phyloP scores from a whole-genome alignment of 441 rosid genomes.

The Bocquillonia castaneifolia region DNA sequence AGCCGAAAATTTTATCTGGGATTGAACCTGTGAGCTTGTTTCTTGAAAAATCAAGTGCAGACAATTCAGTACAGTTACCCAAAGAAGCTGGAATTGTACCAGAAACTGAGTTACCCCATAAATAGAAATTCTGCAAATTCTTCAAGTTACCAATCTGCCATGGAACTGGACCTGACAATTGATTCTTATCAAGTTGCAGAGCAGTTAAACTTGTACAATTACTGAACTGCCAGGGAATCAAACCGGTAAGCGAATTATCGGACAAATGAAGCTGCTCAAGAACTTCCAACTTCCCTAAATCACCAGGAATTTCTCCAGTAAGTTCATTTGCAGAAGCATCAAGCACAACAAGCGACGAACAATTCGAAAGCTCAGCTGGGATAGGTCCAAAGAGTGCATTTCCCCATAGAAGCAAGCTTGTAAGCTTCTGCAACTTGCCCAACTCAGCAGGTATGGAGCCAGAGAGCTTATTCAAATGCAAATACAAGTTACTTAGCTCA shows the following conservation, averaged over 20 bases:
- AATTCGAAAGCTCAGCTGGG: conserved; percentile 79
- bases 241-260: conserved; percentile 63
- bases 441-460: conserved; percentile 70
- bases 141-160: conserved; percentile 65
- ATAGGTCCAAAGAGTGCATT: conserved; percentile 67
- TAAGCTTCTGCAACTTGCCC: conserved; percentile 80
- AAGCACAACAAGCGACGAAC: conserved; percentile 85
- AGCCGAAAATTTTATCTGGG: conserved; percentile 69
- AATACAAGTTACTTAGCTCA: conserved; percentile 73
- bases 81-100: conserved; percentile 79
- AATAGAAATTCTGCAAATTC: conserved; percentile 69
- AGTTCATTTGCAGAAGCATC: conserved; percentile 84
- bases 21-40: conserved; percentile 81
- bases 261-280: conserved; percentile 94
- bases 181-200: conserved; percentile 87
- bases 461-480: conserved; percentile 88
- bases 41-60: conserved; percentile 74
- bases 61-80: conserved; percentile 74
- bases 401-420: conserved; percentile 92
- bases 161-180: conserved; percentile 67
- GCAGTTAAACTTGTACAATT: conserved; percentile 81
- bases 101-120: conserved; percentile 84
- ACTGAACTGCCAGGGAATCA: conserved; percentile 74
- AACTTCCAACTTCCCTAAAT: conserved; percentile 60
- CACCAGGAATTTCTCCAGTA: conserved; percentile 72